Conservation (phyloP, 805 yeast species). For the Starmerella gropengiesseri region DNA sequence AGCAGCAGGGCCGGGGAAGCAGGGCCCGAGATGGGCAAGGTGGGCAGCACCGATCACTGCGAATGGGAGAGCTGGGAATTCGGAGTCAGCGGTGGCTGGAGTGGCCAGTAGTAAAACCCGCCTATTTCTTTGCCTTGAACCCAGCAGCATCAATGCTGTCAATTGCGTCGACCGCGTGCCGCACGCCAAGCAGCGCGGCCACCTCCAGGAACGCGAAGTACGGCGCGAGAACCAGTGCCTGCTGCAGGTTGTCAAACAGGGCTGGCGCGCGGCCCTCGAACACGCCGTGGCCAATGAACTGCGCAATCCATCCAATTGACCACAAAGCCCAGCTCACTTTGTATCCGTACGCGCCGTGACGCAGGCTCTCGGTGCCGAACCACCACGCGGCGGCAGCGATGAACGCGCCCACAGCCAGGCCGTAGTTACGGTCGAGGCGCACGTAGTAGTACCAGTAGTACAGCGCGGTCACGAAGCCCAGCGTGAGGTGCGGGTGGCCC, state of each 20-base stretch:
- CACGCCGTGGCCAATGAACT: slow-evolving; percentile 77
- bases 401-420: slow-evolving; percentile 36
- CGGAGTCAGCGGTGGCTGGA: too few species aligned
- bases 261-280: slow-evolving; percentile 84
- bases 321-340: slow-evolving; percentile 36
- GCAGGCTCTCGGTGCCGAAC: slow-evolving; percentile 27
- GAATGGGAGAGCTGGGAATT: too few species aligned
- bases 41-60: too few species aligned
- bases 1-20: too few species aligned
- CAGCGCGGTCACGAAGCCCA: slow-evolving; percentile 39
- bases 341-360: slow-evolving; percentile 21
- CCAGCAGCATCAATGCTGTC: slow-evolving; percentile 8
- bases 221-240: slow-evolving; percentile 85
- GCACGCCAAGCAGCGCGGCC: slow-evolving; percentile 55
- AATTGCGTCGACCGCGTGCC: slow-evolving; percentile 13
- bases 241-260: slow-evolving; percentile 64
- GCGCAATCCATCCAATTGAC: slow-evolving; percentile 60
- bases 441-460: slow-evolving; percentile 50
- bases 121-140: neutral
- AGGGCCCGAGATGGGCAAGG: too few species aligned
- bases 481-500: slow-evolving; percentile 15
- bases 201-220: slow-evolving; percentile 75
- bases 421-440: slow-evolving; percentile 43
- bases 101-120: too few species aligned
- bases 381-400: slow-evolving; percentile 28